Evolutionary conservation across 2,329 filamentous ascomycete species (phyloP).

Genomic region (Mycosphaerella sp.): DNA sequence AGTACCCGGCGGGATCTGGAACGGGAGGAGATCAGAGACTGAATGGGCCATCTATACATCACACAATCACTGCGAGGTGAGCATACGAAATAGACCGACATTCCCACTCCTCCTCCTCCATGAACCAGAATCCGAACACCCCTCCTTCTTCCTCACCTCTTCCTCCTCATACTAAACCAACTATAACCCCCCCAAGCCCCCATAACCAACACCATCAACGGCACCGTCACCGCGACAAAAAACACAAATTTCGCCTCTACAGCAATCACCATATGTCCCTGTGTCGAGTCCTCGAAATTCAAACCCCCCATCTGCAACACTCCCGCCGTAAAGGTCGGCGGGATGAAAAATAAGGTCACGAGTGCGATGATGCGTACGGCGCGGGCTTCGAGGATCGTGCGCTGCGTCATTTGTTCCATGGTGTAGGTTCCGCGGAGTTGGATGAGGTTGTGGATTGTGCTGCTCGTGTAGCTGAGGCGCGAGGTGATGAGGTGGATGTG

Average conservation of each 20-base stretch:
- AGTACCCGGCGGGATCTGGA: too few relatives aligned
- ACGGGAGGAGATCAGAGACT: too few relatives aligned
- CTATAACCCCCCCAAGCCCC: constrained; percentile 9
- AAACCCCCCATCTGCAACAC: constrained; percentile 9
- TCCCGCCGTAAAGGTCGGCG: constrained; percentile 10
- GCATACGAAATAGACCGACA: too few relatives aligned
- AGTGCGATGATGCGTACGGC: constrained; percentile 13
- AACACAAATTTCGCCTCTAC: constrained; percentile 6
- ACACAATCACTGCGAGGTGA: too few relatives aligned
- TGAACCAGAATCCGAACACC: too few relatives aligned
- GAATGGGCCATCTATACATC: too few relatives aligned
- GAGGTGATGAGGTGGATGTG: constrained; percentile 9
- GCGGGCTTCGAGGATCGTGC: constrained; percentile 12
- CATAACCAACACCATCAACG: constrained; percentile 9
- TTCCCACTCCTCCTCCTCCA: too few relatives aligned
- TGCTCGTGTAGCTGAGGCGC: constrained; percentile 2
- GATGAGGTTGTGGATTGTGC: constrained; percentile 7
- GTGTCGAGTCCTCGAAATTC: neutral
- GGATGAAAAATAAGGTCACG: constrained; percentile 9
- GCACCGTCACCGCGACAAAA: constrained; percentile 10
- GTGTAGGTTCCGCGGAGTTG: constrained; percentile 2
- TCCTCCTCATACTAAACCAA: constrained; percentile 4
- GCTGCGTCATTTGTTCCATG: constrained; percentile 12
- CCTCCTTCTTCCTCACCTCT: neutral
- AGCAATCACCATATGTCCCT: constrained; percentile 1